Percentiles rank a stretch among this genome's conserved stretches.
These are phyloP conservation scores for Neofusicoccum laricinum DNA, from an alignment of 2,329 filamentous ascomycete genomes.

Conservation along the genomic window DNA sequence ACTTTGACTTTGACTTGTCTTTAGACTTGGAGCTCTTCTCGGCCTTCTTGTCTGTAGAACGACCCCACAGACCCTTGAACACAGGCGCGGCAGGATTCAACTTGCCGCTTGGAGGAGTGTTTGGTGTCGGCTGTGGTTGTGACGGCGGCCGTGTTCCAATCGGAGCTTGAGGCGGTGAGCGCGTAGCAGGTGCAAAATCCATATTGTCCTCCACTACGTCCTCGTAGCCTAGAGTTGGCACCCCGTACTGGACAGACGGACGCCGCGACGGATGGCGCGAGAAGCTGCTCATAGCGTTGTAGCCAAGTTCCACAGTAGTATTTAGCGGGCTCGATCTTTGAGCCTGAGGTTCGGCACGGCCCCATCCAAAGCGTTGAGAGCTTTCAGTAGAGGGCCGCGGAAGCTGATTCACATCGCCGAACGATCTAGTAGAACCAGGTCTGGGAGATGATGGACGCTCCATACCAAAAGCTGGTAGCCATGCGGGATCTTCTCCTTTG, in stretches of 20 bases:
- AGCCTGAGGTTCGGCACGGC: slow-evolving; percentile 24
- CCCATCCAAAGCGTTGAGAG: slow-evolving; percentile 38
- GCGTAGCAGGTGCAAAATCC: slow-evolving; percentile 49
- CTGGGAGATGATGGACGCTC: slow-evolving; percentile 53
- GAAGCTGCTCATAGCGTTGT: slow-evolving; percentile 54
- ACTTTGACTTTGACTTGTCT: background rate
- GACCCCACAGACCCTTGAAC: slow-evolving; percentile 47
- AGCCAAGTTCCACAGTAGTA: slow-evolving; percentile 40
- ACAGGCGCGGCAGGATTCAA: slow-evolving; percentile 88
- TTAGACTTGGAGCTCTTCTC: slow-evolving; percentile 1
- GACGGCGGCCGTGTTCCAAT: slow-evolving; percentile 77
- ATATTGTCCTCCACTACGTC: slow-evolving; percentile 50
- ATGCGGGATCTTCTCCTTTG: slow-evolving; percentile 43
- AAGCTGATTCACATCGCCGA: slow-evolving; percentile 28
- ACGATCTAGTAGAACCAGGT: slow-evolving; percentile 65
- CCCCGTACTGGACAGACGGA: slow-evolving; percentile 75
- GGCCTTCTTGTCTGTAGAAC: slow-evolving; percentile 10
- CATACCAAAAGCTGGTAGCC: slow-evolving; percentile 43
- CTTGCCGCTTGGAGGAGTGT: slow-evolving; percentile 47
- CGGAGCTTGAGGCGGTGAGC: slow-evolving; percentile 56
- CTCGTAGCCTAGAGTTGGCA: slow-evolving; percentile 60
- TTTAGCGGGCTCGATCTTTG: slow-evolving; percentile 36
- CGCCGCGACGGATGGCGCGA: slow-evolving; percentile 75
- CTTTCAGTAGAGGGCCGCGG: slow-evolving; percentile 39
- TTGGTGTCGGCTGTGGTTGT: slow-evolving; percentile 48